A percentile compares a stretch with the other conserved stretches of the same genome.
These are phyloP conservation scores for Aristolochia californica DNA, from an alignment of 164 flowering plant genomes.

Conservation along the genomic window DNA sequence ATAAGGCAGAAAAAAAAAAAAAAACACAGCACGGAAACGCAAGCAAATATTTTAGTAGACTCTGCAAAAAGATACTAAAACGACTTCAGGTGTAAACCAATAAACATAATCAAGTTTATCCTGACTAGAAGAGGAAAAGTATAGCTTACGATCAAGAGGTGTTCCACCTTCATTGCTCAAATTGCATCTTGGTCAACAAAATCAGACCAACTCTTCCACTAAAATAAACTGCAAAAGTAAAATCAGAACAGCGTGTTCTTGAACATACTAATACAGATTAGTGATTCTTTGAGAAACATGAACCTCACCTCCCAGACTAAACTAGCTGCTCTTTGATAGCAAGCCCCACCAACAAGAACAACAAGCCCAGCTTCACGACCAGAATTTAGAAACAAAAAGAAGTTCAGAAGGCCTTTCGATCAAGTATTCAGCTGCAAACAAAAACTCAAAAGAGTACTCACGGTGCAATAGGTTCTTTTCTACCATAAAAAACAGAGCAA, in stretches of 20 bases:
- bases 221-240: neutral
- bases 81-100: neutral
- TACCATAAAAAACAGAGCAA: conserved; percentile 87
- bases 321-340: conserved; percentile 60
- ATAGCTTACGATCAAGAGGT: conserved; percentile 83
- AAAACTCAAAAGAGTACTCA: conserved; percentile 29
- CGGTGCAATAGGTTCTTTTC: conserved; percentile 70
- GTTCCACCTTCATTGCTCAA: conserved; percentile 63
- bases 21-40: neutral
- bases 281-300: neutral
- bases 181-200: conserved; percentile 76
- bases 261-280: neutral
- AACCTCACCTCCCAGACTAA: conserved; percentile 66
- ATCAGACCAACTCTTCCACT: conserved; percentile 82
- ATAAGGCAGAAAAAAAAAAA: neutral
- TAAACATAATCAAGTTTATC: neutral
- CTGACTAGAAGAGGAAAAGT: neutral
- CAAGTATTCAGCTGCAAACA: neutral
- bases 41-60: neutral
- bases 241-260: neutral
- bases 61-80: neutral
- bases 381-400: neutral
- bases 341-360: conserved; percentile 70
- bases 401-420: neutral
- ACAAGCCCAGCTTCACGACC: conserved; percentile 78